These are phyloP conservation scores for Zea mays DNA, from an alignment of 176 grass and related monocot species.

Conservation along the genomic window DNA sequence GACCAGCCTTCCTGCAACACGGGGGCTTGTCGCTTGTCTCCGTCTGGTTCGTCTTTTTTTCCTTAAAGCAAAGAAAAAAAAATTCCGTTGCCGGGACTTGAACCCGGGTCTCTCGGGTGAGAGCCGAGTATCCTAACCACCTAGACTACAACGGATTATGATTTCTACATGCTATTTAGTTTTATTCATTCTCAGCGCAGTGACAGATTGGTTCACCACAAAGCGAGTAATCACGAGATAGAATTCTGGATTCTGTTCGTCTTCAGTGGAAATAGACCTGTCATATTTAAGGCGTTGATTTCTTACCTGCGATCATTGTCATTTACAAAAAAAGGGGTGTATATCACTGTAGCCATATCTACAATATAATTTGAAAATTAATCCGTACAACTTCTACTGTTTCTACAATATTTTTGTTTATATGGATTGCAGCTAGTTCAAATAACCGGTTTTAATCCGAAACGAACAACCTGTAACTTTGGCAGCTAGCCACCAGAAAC, in stretches of 20 bases:
- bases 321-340: slow-evolving; percentile 91
- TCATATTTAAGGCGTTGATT: not conserved
- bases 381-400: too few relatives aligned
- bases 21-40: too few relatives aligned
- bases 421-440: too few relatives aligned
- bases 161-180: too few relatives aligned
- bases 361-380: not conserved
- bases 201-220: too few relatives aligned
- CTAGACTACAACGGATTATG: slow-evolving; percentile 75
- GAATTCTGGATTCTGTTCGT: not conserved
- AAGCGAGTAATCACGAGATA: too few relatives aligned
- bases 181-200: too few relatives aligned
- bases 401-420: too few relatives aligned
- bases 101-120: slow-evolving; percentile 90
- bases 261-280: not conserved
- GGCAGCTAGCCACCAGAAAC: not conserved
- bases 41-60: too few relatives aligned
- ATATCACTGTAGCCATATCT: slow-evolving; percentile 62
- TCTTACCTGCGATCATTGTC: slow-evolving; percentile 71
- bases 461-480: not conserved
- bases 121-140: slow-evolving; percentile 95
- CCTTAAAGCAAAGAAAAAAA: too few relatives aligned
- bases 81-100: slow-evolving; percentile 82
- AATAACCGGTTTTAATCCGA: too few relatives aligned
- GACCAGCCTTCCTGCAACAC: too few relatives aligned